Conservation (phyloP, 2,329 filamentous ascomycete genomes). For the Epichloe uncinata region DNA sequence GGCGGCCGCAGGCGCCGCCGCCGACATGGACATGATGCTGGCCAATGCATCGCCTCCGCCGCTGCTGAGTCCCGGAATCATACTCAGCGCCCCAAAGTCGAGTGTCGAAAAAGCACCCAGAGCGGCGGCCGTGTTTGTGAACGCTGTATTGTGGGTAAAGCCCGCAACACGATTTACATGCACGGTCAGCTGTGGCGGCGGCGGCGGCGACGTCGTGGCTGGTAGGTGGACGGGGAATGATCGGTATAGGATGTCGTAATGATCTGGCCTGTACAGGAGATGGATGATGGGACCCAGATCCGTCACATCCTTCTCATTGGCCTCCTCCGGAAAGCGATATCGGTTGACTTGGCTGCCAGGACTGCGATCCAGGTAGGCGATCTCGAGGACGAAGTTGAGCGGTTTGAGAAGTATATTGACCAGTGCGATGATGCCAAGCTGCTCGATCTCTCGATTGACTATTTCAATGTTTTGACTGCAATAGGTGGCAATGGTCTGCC, state of each 20-base stretch:
- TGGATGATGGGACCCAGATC: slow-evolving; percentile 39
- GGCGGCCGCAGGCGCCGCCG: slow-evolving; percentile 17
- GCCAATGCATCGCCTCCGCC: slow-evolving; percentile 7
- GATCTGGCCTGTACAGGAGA: slow-evolving; percentile 57
- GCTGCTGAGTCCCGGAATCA: slow-evolving; percentile 32
- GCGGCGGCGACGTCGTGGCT: slow-evolving; percentile 11
- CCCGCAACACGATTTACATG: slow-evolving; percentile 40
- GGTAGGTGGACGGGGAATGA: slow-evolving; percentile 18
- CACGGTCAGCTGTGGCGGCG: slow-evolving; percentile 13
- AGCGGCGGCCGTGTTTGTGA: slow-evolving; percentile 25
- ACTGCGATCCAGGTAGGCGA: slow-evolving; percentile 84
- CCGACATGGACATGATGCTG: slow-evolving; percentile 21
- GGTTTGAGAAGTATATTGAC: slow-evolving; percentile 69
- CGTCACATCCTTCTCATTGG: slow-evolving; percentile 29
- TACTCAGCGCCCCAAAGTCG: slow-evolving; percentile 29
- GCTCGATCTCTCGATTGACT: slow-evolving; percentile 72
- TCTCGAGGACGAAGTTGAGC: slow-evolving; percentile 66
- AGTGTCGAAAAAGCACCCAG: slow-evolving; percentile 29
- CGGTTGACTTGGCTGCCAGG: slow-evolving; percentile 62
- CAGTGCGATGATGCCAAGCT: slow-evolving; percentile 69
- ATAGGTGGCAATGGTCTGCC: slow-evolving; percentile 50
- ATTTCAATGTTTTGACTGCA: slow-evolving; percentile 60
- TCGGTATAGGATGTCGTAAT: slow-evolving; percentile 90
- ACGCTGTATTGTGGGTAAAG: slow-evolving; percentile 32
- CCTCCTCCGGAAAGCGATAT: slow-evolving; percentile 48